A percentile compares a stretch with the other conserved stretches of the same genome.
Conservation (phyloP, 441 rosid genomes). For the Bruguiera hainesii region DNA sequence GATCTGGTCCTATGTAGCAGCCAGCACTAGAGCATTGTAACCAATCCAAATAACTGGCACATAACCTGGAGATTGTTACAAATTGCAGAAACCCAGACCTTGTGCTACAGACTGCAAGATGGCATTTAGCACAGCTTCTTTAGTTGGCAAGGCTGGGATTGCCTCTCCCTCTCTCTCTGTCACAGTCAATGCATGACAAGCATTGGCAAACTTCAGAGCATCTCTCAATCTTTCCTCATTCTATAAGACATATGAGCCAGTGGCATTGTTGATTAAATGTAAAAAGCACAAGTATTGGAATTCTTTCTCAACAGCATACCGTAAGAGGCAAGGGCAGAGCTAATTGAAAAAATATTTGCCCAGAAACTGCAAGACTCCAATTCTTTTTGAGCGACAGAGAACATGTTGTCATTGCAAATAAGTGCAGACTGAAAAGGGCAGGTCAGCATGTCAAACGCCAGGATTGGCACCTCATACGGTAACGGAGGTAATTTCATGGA, state of each 20-base stretch:
- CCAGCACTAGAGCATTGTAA: background rate
- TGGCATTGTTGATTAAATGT: background rate
- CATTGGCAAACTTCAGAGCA: constrained; percentile 29
- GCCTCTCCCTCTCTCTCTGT: constrained; percentile 71
- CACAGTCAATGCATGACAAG: constrained; percentile 88
- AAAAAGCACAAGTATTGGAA: too few species aligned
- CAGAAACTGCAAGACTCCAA: too few species aligned
- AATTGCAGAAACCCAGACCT: constrained; percentile 1
- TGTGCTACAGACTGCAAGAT: constrained; percentile 42
- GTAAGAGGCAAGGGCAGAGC: too few species aligned
- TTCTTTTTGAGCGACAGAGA: too few species aligned
- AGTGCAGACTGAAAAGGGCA: too few species aligned
- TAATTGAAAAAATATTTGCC: too few species aligned
- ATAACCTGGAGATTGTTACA: background rate
- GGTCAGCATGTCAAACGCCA: too few species aligned
- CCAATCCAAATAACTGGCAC: constrained; percentile 1
- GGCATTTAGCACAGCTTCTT: constrained; percentile 56
- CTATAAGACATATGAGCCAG: background rate
- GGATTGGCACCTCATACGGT: too few species aligned
- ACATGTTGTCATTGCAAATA: too few species aligned
- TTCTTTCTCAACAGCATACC: too few species aligned
- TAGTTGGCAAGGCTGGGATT: constrained; percentile 86
- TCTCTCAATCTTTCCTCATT: too few species aligned
- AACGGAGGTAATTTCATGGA: too few species aligned
- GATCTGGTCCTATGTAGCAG: background rate